Evolutionary conservation across 169 alveolate species (phyloP), one percentile per base, ranked within the genome.

Genomic region (Besnoitia besnoiti): DNA sequence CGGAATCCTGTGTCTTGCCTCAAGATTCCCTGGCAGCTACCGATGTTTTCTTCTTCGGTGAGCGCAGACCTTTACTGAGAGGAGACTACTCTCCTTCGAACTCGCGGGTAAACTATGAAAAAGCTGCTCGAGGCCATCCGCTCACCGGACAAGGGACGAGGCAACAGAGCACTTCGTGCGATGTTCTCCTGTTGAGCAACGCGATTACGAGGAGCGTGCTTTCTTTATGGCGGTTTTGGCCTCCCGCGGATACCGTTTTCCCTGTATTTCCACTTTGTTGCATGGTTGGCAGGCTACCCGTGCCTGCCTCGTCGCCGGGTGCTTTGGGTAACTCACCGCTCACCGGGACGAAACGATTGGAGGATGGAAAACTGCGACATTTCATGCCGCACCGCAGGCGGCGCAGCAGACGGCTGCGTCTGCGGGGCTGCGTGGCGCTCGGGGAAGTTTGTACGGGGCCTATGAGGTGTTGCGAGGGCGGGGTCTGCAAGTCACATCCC

Each of bases 371-470:
- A n/a, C n/a, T n/a, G n/a, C n/a, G n/a, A n/a, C n/a, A n/a, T n/a
- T n/a, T n/a, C n/a, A 55, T 55, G 67, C 30, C 24, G 44, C 16
- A 73, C 82, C 21, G 39, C 16, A n/a, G 46, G 14, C 14, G 24
- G n/a, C 3, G 46, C 40, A 42, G n/a, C 44, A 73, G 82, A n/a
- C 39, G 2, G 24, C 82, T 73, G 82, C 82, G 82, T 8, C 82
- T 42, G 44, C 46, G 24, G n/a, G 82, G 82, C 47, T 73, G 82
- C 82, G 82, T 73, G 27, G n/a, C 82, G 10, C 44, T 73, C n/a
- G 82, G 82, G 16, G 82, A 19, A n/a, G n/a, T 73, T 8, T 73
- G 82, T 37, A 0, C n/a, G 46, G 82, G 82, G 16, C 82, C 82
- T 16, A 27, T 73, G 82, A 19, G 24, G 47, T 73, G 82, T n/a